Percentiles rank a stretch among this genome's conserved stretches.
Evolutionary conservation across 2,329 filamentous ascomycete species (phyloP).

Genomic region (Blastomyces emzantsi): DNA sequence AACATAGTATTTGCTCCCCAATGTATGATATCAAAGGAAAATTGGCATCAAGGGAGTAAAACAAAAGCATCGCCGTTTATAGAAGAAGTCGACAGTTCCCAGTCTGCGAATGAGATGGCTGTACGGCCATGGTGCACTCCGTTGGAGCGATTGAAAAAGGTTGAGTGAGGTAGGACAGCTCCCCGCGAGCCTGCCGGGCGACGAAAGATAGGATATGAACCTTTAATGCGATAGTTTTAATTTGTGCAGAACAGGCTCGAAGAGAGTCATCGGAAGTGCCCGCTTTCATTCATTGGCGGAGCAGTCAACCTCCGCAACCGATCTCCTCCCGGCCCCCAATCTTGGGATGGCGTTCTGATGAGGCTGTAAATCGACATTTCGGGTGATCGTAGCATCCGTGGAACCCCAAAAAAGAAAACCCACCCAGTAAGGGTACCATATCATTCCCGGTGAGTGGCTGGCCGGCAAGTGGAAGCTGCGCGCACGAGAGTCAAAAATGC

Average conservation of each 20-base stretch:
- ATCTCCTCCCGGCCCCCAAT: not conserved
- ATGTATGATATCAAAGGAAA: not conserved
- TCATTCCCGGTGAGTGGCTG: not conserved
- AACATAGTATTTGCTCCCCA: not conserved
- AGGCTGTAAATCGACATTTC: not conserved
- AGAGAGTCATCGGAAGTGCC: not conserved
- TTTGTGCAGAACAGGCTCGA: not conserved
- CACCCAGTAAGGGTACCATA: not conserved
- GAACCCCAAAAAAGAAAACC: not conserved
- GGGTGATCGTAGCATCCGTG: conserved; percentile 2
- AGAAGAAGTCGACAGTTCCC: not conserved
- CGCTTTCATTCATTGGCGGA: not conserved
- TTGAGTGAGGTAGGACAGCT: not conserved
- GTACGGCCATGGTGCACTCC: not conserved
- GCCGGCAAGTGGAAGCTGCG: not conserved
- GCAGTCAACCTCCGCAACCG: not conserved
- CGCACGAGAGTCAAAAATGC: not conserved
- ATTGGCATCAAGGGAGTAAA: not conserved
- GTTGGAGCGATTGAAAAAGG: not conserved
- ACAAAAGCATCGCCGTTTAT: not conserved
- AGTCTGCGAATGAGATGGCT: not conserved
- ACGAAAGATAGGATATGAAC: not conserved
- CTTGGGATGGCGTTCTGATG: not conserved
- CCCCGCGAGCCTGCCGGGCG: not conserved
- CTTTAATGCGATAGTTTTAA: not conserved